A percentile compares a stretch with the other conserved stretches of the same genome.
Conservation (phyloP, 2,329 filamentous ascomycete species). For the Aspergillus fijiensis region DNA sequence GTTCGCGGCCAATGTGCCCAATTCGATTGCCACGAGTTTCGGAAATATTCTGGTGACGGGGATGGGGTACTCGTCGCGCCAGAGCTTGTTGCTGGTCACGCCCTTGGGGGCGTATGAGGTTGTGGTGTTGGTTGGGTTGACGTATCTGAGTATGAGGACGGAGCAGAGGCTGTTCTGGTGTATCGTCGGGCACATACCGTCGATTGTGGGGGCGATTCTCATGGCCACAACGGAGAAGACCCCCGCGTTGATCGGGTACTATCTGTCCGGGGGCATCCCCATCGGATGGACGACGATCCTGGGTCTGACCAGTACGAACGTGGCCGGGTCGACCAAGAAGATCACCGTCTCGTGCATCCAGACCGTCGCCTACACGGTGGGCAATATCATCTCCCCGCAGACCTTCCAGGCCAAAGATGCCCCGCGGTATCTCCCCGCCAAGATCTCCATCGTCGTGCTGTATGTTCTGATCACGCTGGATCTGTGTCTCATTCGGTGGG, state of each 20-base stretch:
- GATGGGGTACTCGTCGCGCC: conserved; percentile 36
- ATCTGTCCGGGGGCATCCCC: conserved; percentile 30
- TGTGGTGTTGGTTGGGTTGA: conserved; percentile 37
- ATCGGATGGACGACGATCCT: conserved; percentile 42
- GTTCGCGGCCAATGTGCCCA: conserved; percentile 41
- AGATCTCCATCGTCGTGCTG: conserved; percentile 30
- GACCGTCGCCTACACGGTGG: conserved; percentile 40
- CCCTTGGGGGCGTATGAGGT: conserved; percentile 42
- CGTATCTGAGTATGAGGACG: conserved; percentile 38
- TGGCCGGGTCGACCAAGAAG: conserved; percentile 40
- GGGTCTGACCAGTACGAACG: conserved; percentile 38
- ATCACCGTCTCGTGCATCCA: conserved; percentile 36
- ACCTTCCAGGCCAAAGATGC: conserved; percentile 42
- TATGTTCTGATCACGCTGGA: conserved; percentile 32
- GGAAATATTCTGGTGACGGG: conserved; percentile 41
- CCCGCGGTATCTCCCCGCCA: conserved; percentile 29
- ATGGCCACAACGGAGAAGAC: conserved; percentile 42
- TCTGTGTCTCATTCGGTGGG: conserved; percentile 31
- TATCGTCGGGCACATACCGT: conserved; percentile 38
- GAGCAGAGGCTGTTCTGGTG: conserved; percentile 36
- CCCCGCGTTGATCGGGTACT: conserved; percentile 34
- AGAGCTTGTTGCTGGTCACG: conserved; percentile 40
- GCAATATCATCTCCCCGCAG: conserved; percentile 46
- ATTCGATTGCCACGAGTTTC: conserved; percentile 40
- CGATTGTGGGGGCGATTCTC: conserved; percentile 31